Percentiles rank a stretch among this genome's conserved stretches.
Evolutionary conservation across 2,329 filamentous ascomycete species (phyloP).

Genomic region (Eutypa lata): DNA sequence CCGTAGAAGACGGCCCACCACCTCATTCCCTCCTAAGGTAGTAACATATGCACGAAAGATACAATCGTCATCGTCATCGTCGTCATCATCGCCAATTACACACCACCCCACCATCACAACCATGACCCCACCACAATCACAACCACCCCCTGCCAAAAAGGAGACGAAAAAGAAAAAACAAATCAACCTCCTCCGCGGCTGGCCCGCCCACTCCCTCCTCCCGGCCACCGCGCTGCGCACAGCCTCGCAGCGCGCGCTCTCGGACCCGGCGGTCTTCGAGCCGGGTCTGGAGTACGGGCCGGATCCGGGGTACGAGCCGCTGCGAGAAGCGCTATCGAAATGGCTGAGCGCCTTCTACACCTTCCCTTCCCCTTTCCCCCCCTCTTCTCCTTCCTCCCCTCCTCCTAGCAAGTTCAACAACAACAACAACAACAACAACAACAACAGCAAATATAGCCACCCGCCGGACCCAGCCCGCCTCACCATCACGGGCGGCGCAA

Average conservation of each 20-base stretch:
- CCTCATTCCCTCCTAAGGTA: neutral
- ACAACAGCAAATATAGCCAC: constrained; percentile 5
- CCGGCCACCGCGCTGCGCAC: constrained; percentile 60
- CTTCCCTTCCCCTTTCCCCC: too few relatives aligned
- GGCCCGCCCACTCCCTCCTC: constrained; percentile 62
- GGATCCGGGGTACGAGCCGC: constrained; percentile 68
- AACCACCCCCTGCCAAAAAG: neutral
- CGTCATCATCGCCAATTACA: neutral
- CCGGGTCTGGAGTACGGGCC: constrained; percentile 77
- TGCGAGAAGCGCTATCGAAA: constrained; percentile 63
- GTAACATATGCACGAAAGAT: too few relatives aligned
- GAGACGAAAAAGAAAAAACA: constrained; percentile 34
- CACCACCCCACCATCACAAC: neutral
- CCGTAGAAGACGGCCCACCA: neutral
- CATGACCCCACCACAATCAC: neutral
- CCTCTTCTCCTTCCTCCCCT: neutral
- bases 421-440: constrained; percentile 5
- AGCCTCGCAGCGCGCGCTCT: constrained; percentile 60
- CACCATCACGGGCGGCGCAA: constrained; percentile 80
- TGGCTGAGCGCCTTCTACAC: constrained; percentile 69
- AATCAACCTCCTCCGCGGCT: constrained; percentile 67
- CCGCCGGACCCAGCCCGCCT: constrained; percentile 55
- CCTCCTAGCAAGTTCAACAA: constrained; percentile 29
- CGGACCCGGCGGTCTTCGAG: constrained; percentile 53
- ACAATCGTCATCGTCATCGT: neutral